Evolutionary conservation across 2,329 filamentous ascomycete genomes (phyloP).

Genomic region (Grosmannia clavigera): DNA sequence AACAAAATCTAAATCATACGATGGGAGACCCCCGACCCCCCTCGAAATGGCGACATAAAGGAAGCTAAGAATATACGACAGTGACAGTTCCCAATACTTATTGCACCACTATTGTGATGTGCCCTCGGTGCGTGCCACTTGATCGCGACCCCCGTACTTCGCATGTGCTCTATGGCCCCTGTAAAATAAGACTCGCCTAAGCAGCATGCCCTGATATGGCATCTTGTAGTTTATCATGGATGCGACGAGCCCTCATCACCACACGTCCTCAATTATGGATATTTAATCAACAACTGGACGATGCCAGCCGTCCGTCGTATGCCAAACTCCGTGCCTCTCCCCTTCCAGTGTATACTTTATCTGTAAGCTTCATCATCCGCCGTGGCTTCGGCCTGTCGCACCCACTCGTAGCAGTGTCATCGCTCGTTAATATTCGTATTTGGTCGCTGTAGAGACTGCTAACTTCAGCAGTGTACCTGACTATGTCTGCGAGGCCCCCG

Average conservation of each 20-base stretch:
- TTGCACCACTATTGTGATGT: neutral
- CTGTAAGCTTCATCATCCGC: neutral
- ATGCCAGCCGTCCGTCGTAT: neutral
- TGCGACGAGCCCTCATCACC: neutral
- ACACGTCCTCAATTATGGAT: neutral
- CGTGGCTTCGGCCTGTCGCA: neutral
- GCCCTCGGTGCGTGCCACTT: neutral
- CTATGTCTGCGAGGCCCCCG: neutral
- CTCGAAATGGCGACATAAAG: neutral
- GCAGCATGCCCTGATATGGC: neutral
- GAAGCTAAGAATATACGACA: neutral
- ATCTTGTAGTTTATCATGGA: neutral
- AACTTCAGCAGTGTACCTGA: too few species aligned
- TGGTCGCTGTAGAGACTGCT: neutral
- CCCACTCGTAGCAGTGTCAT: neutral
- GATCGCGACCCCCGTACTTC: neutral
- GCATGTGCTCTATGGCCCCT: neutral
- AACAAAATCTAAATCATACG: neutral
- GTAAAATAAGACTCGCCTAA: neutral
- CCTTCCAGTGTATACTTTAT: neutral
- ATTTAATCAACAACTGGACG: neutral
- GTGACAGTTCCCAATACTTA: neutral
- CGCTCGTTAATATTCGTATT: neutral
- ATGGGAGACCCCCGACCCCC: neutral
- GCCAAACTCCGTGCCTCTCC: neutral